Evolutionary conservation across 768 basidiomycete genomes (phyloP).

Genomic region (Mycena chlorophos): DNA sequence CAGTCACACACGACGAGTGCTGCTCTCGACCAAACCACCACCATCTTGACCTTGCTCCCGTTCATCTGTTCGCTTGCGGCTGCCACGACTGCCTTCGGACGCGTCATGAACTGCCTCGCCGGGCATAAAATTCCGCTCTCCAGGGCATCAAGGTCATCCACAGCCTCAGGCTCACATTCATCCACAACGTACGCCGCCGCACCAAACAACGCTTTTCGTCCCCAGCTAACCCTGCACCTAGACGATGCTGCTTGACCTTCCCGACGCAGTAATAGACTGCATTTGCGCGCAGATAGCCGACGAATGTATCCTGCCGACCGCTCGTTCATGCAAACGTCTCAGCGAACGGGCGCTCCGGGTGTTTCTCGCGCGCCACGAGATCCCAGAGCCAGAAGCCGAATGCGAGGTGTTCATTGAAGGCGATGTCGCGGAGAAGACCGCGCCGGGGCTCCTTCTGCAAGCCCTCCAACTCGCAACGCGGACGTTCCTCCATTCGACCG

Average conservation of each 20-base stretch:
- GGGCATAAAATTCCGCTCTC: no score
- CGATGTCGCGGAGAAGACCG: background rate
- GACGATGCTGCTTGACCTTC: background rate
- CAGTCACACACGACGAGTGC: no score
- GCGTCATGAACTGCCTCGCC: no score
- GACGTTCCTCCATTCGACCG: background rate
- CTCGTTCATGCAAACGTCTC: background rate
- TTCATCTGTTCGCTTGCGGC: no score
- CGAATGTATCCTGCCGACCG: background rate
- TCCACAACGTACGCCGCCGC: background rate
- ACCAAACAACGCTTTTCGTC: background rate
- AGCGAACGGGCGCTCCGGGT: background rate
- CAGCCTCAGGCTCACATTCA: background rate
- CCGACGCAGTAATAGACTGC: background rate
- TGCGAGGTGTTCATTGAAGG: constrained; percentile 1
- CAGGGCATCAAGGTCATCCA: no score
- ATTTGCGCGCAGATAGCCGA: background rate
- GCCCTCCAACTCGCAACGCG: constrained; percentile 3
- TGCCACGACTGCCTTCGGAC: no score
- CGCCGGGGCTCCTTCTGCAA: background rate
- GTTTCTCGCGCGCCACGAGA: constrained; percentile 2
- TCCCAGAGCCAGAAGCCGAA: background rate
- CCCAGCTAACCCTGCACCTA: background rate
- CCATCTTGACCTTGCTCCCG: no score
- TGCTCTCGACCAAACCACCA: no score